Percentiles rank a stretch among this genome's conserved stretches.
phyloP scores from a whole-genome alignment of 2,329 filamentous ascomycete genomes.

The Penicillium occitanis region DNA sequence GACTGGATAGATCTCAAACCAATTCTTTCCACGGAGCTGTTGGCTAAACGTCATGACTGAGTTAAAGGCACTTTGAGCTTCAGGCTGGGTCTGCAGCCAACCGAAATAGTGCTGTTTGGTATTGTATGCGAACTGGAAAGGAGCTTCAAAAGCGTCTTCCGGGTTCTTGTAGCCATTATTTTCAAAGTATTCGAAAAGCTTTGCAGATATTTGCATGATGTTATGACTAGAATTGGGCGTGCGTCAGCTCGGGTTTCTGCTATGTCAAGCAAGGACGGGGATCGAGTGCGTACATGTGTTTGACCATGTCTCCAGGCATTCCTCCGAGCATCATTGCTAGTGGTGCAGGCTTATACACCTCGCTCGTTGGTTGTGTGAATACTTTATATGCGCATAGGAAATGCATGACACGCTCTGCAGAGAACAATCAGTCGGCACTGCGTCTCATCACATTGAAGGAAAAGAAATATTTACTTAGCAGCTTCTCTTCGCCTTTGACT shows the following conservation, averaged over 20 bases:
- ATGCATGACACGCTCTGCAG: neutral
- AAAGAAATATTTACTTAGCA: neutral
- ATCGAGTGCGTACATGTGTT: neutral
- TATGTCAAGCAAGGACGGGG: neutral
- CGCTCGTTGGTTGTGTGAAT: neutral
- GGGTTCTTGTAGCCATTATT: slow-evolving; percentile 33
- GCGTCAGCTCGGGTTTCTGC: neutral
- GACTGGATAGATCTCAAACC: slow-evolving; percentile 26
- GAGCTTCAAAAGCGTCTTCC: slow-evolving; percentile 27
- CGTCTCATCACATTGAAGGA: neutral
- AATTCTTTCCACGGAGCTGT: slow-evolving; percentile 9
- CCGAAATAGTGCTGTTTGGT: slow-evolving; percentile 32
- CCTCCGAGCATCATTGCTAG: neutral
- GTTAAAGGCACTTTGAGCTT: slow-evolving; percentile 30
- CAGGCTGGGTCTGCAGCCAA: slow-evolving; percentile 27
- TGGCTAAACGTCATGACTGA: slow-evolving; percentile 27
- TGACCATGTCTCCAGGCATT: neutral
- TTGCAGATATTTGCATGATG: slow-evolving; percentile 23
- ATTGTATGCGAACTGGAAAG: slow-evolving; percentile 31
- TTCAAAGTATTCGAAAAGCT: slow-evolving; percentile 31
- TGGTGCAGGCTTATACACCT: neutral
- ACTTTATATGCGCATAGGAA: neutral
- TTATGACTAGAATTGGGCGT: slow-evolving; percentile 11
- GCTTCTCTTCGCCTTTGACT: slow-evolving; percentile 11
- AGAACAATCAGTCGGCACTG: neutral